These are phyloP conservation scores for Wickerhamiella infanticola DNA, from an alignment of 1,139 yeast genomes.

Conservation along the genomic window DNA sequence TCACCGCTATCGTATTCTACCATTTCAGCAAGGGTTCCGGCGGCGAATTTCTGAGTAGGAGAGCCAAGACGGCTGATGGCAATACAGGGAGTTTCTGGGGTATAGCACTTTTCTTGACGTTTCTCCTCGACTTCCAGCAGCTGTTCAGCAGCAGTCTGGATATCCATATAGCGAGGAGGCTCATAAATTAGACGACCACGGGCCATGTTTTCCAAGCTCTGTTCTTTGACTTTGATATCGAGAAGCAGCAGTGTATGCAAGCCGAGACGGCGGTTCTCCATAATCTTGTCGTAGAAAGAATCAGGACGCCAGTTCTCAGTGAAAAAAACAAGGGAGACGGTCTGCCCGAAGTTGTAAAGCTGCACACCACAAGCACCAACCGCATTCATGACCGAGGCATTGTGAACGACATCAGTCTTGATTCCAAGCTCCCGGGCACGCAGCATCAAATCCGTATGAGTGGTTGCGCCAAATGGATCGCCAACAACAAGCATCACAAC, in stretches of 20 bases:
- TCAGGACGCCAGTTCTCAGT: conserved; percentile 95
- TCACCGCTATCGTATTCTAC: conserved; percentile 80
- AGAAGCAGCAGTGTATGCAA: conserved; percentile 75
- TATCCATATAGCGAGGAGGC: conserved; percentile 93
- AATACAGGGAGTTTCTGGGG: conserved; percentile 79
- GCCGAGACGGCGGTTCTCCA: conserved; percentile 82
- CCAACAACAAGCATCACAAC: conserved; percentile 93
- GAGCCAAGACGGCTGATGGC: conserved; percentile 87
- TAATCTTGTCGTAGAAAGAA: conserved; percentile 74
- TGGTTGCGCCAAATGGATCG: conserved; percentile 95
- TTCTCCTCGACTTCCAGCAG: conserved; percentile 71
- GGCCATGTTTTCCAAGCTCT: conserved; percentile 86
- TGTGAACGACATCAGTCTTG: conserved; percentile 70
- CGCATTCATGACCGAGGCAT: conserved; percentile 96
- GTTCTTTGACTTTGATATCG: conserved; percentile 94
- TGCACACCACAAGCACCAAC: conserved; percentile 97
- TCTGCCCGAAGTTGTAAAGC: conserved; percentile 89
- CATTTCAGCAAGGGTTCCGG: conserved; percentile 59
- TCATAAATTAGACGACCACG: conserved; percentile 85
- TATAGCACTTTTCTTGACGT: conserved; percentile 52
- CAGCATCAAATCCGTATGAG: conserved; percentile 85
- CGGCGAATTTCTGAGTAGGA: conserved; percentile 65
- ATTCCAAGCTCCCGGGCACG: conserved; percentile 78
- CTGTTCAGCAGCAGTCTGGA: conserved; percentile 78
- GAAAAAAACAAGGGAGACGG: conserved; percentile 88